A percentile compares a stretch with the other conserved stretches of the same genome.
phyloP scores from a whole-genome alignment of 495 filamentous ascomycete genomes.

The Podospora tetraspora region DNA sequence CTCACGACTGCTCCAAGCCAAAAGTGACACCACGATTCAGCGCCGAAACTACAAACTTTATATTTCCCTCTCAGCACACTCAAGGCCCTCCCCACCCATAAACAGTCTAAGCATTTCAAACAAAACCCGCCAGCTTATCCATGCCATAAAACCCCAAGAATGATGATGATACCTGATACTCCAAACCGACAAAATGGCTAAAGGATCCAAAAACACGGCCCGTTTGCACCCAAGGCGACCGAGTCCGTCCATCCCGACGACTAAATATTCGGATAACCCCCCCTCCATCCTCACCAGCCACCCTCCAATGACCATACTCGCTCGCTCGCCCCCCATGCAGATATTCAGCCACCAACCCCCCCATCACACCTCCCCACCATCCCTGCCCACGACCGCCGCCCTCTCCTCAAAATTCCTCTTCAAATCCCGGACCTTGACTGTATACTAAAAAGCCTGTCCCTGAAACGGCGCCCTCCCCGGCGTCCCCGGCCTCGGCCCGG shows the following conservation, averaged over 20 bases:
- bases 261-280: not conserved
- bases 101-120: not conserved
- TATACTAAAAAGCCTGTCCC: slow-evolving; percentile 37
- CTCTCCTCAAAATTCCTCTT: slow-evolving; percentile 17
- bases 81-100: not conserved
- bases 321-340: not conserved
- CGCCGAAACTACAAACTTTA: not conserved
- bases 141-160: not conserved
- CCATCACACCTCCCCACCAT: not conserved
- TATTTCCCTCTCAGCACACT: not conserved
- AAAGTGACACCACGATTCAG: not conserved
- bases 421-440: slow-evolving; percentile 18
- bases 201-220: not conserved
- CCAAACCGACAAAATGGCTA: not conserved
- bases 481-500: slow-evolving; percentile 25
- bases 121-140: not conserved
- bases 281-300: not conserved
- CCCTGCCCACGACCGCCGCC: not conserved
- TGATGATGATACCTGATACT: not conserved
- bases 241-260: not conserved
- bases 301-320: not conserved
- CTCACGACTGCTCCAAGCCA: not conserved
- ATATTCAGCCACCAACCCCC: not conserved
- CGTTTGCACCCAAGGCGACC: not conserved
- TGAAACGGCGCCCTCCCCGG: slow-evolving; percentile 32